Conservation (phyloP, 495 filamentous ascomycete genomes). For the Letharia columbiana region DNA sequence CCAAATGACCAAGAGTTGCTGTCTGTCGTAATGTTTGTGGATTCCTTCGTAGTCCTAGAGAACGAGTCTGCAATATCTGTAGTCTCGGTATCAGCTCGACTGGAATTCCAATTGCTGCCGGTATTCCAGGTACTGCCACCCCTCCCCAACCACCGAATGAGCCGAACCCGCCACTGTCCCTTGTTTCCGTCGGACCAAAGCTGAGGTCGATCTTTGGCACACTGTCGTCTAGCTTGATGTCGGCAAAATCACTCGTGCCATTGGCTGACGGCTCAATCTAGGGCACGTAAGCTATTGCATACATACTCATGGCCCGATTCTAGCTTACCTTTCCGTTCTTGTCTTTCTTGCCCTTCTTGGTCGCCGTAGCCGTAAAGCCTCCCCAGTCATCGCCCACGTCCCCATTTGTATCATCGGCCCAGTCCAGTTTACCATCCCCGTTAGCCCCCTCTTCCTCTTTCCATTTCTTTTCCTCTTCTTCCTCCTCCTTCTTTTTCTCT, state of each 20-base stretch:
- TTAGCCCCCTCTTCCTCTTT: constrained; percentile 26
- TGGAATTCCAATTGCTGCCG: constrained; percentile 34
- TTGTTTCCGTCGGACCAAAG: constrained; percentile 33
- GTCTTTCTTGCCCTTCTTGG: constrained; percentile 40
- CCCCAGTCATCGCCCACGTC: constrained; percentile 32
- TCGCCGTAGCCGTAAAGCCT: constrained; percentile 24
- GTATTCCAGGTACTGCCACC: constrained; percentile 33
- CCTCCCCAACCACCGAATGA: constrained; percentile 39
- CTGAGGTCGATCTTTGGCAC: constrained; percentile 41
- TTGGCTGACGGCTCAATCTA: constrained; percentile 21
- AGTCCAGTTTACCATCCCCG: constrained; percentile 26
- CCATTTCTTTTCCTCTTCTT: constrained; percentile 27
- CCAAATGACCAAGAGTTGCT: constrained; percentile 33
- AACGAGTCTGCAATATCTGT: constrained; percentile 26
- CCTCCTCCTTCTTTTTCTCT: constrained; percentile 31
- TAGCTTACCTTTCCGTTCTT: constrained; percentile 42
- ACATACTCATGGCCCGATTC: not conserved
- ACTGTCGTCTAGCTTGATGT: constrained; percentile 37
- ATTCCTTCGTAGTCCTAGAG: constrained; percentile 32
- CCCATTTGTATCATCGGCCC: constrained; percentile 33
- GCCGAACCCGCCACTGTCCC: constrained; percentile 31
- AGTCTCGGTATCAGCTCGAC: constrained; percentile 18
- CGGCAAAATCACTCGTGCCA: constrained; percentile 34
- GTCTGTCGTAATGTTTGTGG: constrained; percentile 20
- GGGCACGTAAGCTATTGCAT: not conserved